Conservation (phyloP, 345 rosid genomes). For the Toxicodendron radicans region DNA sequence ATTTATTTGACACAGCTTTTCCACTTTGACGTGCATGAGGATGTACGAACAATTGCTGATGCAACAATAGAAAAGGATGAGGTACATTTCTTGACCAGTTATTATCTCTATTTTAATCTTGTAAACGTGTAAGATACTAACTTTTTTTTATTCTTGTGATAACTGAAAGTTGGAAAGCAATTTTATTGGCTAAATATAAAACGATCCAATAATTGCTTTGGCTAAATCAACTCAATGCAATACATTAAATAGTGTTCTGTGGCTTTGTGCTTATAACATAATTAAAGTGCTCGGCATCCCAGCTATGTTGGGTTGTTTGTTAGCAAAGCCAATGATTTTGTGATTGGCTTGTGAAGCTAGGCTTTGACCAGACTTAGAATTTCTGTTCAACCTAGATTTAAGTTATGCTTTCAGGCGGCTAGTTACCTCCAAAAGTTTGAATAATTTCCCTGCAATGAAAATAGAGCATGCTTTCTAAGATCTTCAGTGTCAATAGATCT, state of each 20-base stretch:
- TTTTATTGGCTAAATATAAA: no score
- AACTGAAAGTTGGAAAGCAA: not conserved
- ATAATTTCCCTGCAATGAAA: no score
- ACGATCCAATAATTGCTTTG: not conserved
- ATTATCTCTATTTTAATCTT: not conserved
- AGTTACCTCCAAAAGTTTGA: no score
- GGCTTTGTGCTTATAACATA: not conserved
- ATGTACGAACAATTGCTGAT: conserved; percentile 92
- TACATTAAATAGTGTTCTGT: not conserved
- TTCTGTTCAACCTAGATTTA: no score
- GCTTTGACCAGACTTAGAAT: no score
- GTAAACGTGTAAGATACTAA: not conserved
- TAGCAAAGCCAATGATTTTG: not conserved
- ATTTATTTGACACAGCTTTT: conserved; percentile 59
- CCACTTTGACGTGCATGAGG: conserved; percentile 99
- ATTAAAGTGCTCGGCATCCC: not conserved
- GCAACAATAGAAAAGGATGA: conserved; percentile 98
- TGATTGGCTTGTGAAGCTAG: no score
- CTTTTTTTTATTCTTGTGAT: not conserved
- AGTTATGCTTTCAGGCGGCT: no score
- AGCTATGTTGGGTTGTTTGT: not conserved
- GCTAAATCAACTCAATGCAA: not conserved
- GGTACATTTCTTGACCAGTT: conserved; percentile 35
- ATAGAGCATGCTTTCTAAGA: not conserved
- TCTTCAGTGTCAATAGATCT: not conserved